Base-by-base conservation (phyloP, 2,329 filamentous ascomycete species). In the Talaromyces sp. region DNA sequence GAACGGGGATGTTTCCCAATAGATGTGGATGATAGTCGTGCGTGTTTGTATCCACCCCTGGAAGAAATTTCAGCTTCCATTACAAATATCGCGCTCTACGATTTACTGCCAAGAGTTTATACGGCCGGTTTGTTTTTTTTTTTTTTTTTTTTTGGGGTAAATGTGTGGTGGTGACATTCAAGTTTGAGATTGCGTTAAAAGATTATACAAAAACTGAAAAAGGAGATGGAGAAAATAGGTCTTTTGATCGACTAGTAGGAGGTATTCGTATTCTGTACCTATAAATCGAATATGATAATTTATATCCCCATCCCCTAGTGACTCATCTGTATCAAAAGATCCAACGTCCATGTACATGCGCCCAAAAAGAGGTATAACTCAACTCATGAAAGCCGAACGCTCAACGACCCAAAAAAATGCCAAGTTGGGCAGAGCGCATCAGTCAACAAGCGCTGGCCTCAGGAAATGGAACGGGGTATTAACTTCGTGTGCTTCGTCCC, bases 401-500 rank as follows among this genome's bases (percentile, higher is more conserved):
- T 61, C 56, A 60, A 52, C 19, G 45, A 52, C 40, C 41, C 22
- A 19, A 42, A 52, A 54, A 57, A 52, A 56, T 47, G 33, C 54
- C 55, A 39, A 27, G 46, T 13, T 40, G 11, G 24, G 24, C 24
- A 36, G 32, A 32, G 10, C 40, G 24, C 44, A 43, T 39, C 30
- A 48, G 22, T 45, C 30, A 45, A 36, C 20, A 46, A 14, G 43
- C 30, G 43, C 24, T 36, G 40, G 46, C 22, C 55, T 54, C 40
- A 27, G 40, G 53, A 43, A 37, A 30, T 48, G 51, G 41, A 49
- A 58, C 51, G 39, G 51, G 59, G 50, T 63, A 61, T 63, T 55
- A 61, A 55, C 53, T 17, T 52, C 55, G 60, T 59, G 51, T 62
- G 51, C 58, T 54, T 59, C 57, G 48, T 59, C 42, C 54, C 44